Evolutionary conservation across 345 rosid genomes (phyloP), one percentile per base, ranked within the genome.

Genomic region (Citrus sp.): DNA sequence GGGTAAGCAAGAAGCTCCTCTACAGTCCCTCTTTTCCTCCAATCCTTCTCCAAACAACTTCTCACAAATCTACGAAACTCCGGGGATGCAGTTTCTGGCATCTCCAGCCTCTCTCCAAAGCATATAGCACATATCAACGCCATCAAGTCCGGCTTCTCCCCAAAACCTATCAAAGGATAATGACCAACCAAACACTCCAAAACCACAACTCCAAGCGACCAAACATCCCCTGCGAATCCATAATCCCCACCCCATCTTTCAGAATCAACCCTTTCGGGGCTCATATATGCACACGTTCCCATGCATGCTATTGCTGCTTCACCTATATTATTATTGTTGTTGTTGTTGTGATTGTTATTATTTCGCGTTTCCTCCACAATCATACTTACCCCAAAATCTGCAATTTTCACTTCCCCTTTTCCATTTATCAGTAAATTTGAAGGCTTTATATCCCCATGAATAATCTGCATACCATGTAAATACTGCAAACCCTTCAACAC

Each of bases 221-320:
- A 89, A 5, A 93, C 85, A 70, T 90, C 95, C 1, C 90, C 92
- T 0, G 87, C 82, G 27, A 82, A 91, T 19, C 93, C 97, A 61
- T 65, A 34, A 34, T 82, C 77, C 0, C 89, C 88, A 55, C 58
- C 84, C 92, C 90, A 91, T 51, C 80, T 68, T 27, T 89, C 89
- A 10, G 87, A 89, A 78, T 91, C 93, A 19, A 90, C 35, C 68
- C 94, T 84, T 77, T 91, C 95, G 0, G 92, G 92, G 73, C 94
- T 91, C 95, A 90, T 93, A 68, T 89, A 91, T 28, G 92, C 94
- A 74, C 89, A 85, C 2, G 97, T 91, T 24, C 97, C 94, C 87
- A 82, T 79, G 59, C 62, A 81, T 22, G 78, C 55, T 27, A 46
- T 46, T 46, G 51, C 51, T 46, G 18, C 18, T 46, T 46, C 51